phyloP scores from a whole-genome alignment of 2,329 filamentous ascomycete species.

The Colletotrichum scovillei region DNA sequence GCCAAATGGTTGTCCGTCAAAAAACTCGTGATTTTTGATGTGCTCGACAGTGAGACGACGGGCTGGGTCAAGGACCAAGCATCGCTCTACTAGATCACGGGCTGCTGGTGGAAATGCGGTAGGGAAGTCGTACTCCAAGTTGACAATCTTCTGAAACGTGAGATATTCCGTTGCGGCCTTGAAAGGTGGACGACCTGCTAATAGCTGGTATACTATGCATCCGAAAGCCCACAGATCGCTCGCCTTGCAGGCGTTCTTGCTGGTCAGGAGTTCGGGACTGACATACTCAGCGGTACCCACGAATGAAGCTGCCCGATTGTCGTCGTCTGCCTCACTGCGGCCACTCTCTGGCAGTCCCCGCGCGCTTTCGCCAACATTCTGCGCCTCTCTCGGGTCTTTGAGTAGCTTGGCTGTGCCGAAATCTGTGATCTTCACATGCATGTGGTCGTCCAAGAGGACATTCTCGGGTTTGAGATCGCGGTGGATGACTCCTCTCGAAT shows the following conservation, averaged over 20 bases:
- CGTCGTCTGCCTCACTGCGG: conserved; percentile 60
- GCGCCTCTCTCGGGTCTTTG: conserved; percentile 64
- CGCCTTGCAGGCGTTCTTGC: conserved; percentile 97
- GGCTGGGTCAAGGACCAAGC: conserved; percentile 88
- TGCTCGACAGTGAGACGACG: conserved; percentile 91
- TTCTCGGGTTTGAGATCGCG: conserved; percentile 98
- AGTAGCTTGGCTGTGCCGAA: conserved; percentile 98
- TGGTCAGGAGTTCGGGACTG: conserved; percentile 94
- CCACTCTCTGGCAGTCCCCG: conserved; percentile 51
- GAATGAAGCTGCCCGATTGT: conserved; percentile 88
- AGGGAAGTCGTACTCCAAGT: conserved; percentile 93
- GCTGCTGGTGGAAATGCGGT: conserved; percentile 87
- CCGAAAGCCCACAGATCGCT: conserved; percentile 99
- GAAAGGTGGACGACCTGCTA: conserved; percentile 96
- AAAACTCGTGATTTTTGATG: conserved; percentile 96
- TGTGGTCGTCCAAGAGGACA: conserved; percentile 91
- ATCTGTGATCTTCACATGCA: conserved; percentile 99
- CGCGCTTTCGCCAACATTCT: conserved; percentile 54
- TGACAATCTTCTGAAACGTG: conserved; percentile 98
- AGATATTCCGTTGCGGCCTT: conserved; percentile 96
- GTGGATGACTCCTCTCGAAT: conserved; percentile 94
- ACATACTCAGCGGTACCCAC: conserved; percentile 99
- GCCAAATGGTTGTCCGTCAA: conserved; percentile 87
- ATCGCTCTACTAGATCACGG: conserved; percentile 88
- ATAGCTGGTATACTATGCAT: conserved; percentile 95